A percentile compares a stretch with the other conserved stretches of the same genome.
Conservation (phyloP, 768 basidiomycete species). For the Mycena polygramma region DNA sequence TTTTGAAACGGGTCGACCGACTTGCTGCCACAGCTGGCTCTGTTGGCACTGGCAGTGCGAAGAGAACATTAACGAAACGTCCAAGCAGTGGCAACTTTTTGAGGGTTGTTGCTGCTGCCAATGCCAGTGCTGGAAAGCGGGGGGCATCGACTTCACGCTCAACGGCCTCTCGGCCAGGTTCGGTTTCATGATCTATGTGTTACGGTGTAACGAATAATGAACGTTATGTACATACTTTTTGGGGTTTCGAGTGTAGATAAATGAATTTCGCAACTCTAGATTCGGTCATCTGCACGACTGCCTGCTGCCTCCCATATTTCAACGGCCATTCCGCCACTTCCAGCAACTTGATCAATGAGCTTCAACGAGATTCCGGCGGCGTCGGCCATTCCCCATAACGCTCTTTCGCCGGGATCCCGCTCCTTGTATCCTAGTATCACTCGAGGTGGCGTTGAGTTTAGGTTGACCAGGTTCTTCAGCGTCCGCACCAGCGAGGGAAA, state of each 20-base stretch:
- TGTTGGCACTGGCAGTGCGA: neutral
- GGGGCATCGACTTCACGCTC: slow-evolving; percentile 27
- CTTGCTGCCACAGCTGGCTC: slow-evolving; percentile 28
- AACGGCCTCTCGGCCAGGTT: slow-evolving; percentile 25
- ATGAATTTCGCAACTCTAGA: neutral
- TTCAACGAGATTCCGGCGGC: slow-evolving; percentile 68
- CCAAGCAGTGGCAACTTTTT: slow-evolving; percentile 37
- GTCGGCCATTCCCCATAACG: slow-evolving; percentile 74
- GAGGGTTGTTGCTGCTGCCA: slow-evolving; percentile 36
- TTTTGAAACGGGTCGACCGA: slow-evolving; percentile 68
- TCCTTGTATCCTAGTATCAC: slow-evolving; percentile 90
- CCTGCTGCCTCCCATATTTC: slow-evolving; percentile 69
- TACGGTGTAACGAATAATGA: slow-evolving; percentile 33
- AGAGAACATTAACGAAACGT: slow-evolving; percentile 33
- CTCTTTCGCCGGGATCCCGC: slow-evolving; percentile 81
- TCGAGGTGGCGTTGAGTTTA: slow-evolving; percentile 50
- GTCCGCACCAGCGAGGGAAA: slow-evolving; percentile 86
- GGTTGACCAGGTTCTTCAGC: slow-evolving; percentile 61
- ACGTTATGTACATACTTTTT: slow-evolving; percentile 1
- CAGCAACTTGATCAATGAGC: slow-evolving; percentile 65
- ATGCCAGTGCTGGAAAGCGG: slow-evolving; percentile 38
- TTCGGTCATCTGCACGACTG: neutral
- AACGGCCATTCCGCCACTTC: slow-evolving; percentile 73
- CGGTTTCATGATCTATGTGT: slow-evolving; percentile 29
- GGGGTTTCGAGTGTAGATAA: neutral